Evolutionary conservation across 306 rosid genomes (phyloP).

Genomic region (Quercus parvula): DNA sequence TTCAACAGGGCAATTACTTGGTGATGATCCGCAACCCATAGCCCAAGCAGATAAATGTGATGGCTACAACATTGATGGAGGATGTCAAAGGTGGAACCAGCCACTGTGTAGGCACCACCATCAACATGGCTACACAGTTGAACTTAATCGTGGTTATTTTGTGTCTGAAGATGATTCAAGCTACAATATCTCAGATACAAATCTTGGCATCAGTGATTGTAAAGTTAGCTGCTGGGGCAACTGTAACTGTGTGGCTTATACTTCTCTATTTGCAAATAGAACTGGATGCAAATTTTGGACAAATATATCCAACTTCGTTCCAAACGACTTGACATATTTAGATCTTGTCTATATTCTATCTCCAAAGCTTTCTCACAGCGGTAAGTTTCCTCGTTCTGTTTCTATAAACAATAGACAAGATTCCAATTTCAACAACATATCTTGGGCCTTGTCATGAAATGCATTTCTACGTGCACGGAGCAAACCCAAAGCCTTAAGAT

Average conservation of each 20-base stretch:
- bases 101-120: constrained; percentile 6
- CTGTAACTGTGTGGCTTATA: constrained; percentile 16
- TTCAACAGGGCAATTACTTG: constrained; percentile 2
- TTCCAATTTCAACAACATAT: too few species aligned
- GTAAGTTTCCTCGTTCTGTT: too few species aligned
- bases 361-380: too few species aligned
- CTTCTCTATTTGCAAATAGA: neutral
- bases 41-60: constrained; percentile 2
- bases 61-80: too few species aligned
- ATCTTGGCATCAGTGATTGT: constrained; percentile 11
- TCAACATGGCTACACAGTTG: neutral
- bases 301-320: neutral
- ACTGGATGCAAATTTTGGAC: constrained; percentile 1
- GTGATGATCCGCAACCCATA: neutral
- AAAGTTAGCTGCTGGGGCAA: constrained; percentile 13
- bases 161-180: neutral
- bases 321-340: too few species aligned
- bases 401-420: too few species aligned
- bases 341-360: too few species aligned
- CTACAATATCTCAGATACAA: too few species aligned
- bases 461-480: too few species aligned
- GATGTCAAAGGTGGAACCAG: neutral
- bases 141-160: neutral
- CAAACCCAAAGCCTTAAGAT: too few species aligned
- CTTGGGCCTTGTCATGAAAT: too few species aligned